Conservation (phyloP, 2,329 filamentous ascomycete species). For the Fusarium circinatum region DNA sequence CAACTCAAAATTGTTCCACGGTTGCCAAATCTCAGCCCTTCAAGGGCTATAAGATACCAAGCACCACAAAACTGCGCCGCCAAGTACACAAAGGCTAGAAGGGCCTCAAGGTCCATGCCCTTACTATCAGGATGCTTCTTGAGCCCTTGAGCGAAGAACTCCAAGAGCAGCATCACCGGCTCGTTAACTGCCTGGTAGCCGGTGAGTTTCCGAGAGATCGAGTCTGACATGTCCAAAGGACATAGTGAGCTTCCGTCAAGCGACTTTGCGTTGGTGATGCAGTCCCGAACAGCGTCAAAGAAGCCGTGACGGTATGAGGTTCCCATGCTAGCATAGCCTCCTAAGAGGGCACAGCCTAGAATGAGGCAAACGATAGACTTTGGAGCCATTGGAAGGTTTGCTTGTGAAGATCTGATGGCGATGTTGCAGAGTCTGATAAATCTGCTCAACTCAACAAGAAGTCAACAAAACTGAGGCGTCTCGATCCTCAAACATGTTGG, state of each 20-base stretch:
- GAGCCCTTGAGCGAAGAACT: constrained; percentile 35
- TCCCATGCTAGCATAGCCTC: constrained; percentile 35
- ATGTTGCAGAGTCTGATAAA: neutral
- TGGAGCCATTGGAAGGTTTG: neutral
- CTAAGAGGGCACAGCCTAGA: constrained; percentile 25
- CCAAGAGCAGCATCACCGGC: constrained; percentile 20
- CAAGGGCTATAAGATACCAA: constrained; percentile 33
- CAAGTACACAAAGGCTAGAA: constrained; percentile 32
- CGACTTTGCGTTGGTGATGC: neutral
- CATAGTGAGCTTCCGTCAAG: neutral
- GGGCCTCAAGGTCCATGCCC: constrained; percentile 17
- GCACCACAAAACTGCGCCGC: constrained; percentile 37
- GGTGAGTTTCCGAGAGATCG: neutral
- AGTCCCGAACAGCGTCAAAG: constrained; percentile 24
- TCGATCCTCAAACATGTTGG: neutral
- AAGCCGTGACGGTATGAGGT: constrained; percentile 28
- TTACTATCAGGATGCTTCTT: neutral
- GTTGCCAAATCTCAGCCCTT: constrained; percentile 30
- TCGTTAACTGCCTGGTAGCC: neutral
- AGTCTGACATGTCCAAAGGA: constrained; percentile 20
- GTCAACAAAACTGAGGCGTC: neutral
- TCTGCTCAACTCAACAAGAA: neutral
- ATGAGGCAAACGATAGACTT: constrained; percentile 13
- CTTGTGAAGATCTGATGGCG: neutral
- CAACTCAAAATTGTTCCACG: constrained; percentile 24